A percentile compares a stretch with the other conserved stretches of the same genome.
Conservation (phyloP, 345 rosid genomes). For the Populus pruinosa region DNA sequence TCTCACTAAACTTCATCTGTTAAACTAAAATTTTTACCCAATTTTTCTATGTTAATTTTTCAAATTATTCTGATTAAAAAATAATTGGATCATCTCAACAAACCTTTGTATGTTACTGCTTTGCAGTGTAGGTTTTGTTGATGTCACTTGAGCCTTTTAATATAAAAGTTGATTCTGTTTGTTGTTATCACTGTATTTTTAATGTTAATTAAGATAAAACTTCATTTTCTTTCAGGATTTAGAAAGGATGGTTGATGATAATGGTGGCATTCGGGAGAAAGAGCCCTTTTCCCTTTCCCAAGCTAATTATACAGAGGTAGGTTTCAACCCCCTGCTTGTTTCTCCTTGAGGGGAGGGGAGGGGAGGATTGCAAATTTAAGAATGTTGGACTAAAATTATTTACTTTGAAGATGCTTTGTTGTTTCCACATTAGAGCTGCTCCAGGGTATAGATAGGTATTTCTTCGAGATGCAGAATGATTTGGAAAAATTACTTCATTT, state of each 20-base stretch:
- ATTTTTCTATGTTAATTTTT: neutral
- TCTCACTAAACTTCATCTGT: neutral
- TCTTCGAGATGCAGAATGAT: neutral
- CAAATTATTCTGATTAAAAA: neutral
- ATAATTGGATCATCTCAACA: neutral
- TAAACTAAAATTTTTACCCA: neutral
- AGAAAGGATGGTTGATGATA: conserved; percentile 59
- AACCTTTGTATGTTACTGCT: neutral
- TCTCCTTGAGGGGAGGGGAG: neutral
- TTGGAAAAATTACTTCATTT: neutral
- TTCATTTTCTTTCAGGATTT: conserved; percentile 49
- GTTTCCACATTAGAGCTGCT: neutral
- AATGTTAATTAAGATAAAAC: neutral
- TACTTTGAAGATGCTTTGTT: neutral
- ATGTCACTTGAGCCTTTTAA: neutral
- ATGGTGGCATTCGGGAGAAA: conserved; percentile 62
- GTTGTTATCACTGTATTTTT: neutral
- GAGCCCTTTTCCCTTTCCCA: conserved; percentile 73
- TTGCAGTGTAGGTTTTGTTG: neutral
- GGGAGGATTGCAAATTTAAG: neutral
- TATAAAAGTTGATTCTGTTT: neutral
- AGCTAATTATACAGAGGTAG: conserved; percentile 51
- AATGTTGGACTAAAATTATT: neutral
- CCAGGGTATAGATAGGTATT: neutral
- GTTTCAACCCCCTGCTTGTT: neutral